phyloP scores from a whole-genome alignment of 1,284 basidiomycete genomes.

The Rhodotorula glutinis region DNA sequence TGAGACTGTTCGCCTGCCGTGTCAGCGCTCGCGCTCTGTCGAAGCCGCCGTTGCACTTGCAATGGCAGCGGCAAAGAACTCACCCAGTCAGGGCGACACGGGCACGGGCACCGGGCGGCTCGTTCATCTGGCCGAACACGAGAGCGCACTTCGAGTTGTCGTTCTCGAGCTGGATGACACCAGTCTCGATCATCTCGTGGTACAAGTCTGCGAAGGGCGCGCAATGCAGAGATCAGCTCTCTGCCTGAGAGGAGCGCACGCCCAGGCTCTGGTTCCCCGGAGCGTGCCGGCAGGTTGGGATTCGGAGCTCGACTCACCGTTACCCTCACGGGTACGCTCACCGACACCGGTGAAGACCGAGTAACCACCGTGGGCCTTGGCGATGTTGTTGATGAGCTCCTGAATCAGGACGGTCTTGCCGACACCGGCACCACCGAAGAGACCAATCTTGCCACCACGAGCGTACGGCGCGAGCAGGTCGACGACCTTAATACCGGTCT shows the following conservation, averaged over 20 bases:
- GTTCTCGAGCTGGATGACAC: constrained; percentile 81
- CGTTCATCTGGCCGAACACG: constrained; percentile 99
- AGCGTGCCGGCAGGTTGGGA: too few species aligned
- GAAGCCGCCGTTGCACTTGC: background rate
- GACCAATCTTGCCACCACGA: constrained; percentile 99
- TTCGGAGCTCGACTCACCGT: constrained; percentile 63
- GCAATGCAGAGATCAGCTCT: background rate
- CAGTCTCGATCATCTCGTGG: constrained; percentile 99
- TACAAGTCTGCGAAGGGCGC: constrained; percentile 64
- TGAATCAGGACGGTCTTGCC: constrained; percentile 97
- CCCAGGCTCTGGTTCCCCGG: too few species aligned
- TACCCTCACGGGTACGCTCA: constrained; percentile 99
- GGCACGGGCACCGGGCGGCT: constrained; percentile 99
- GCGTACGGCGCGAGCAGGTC: constrained; percentile 98
- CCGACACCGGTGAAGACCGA: constrained; percentile 99
- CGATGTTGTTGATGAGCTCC: constrained; percentile 99
- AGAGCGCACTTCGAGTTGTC: constrained; percentile 89
- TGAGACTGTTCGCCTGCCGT: constrained; percentile 58
- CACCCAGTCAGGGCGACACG: constrained; percentile 91
- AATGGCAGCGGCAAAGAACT: background rate
- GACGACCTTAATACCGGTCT: constrained; percentile 99
- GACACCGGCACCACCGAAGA: constrained; percentile 99
- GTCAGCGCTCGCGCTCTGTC: background rate
- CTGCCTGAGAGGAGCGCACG: too few species aligned
- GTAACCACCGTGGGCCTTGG: constrained; percentile 99